phyloP scores from a whole-genome alignment of 164 flowering plant genomes.

The Akebia trifoliata region DNA sequence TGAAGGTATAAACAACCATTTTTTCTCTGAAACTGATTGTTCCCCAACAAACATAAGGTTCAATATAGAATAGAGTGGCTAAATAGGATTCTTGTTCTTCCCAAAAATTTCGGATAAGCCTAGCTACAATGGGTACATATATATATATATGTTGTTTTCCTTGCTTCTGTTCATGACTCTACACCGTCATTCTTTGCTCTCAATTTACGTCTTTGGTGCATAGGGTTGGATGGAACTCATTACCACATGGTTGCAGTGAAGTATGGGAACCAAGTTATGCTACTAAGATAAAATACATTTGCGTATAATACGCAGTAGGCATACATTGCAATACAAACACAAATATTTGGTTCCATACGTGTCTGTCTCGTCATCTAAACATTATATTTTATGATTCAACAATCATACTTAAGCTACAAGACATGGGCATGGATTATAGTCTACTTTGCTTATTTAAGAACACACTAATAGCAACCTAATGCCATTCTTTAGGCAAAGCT shows the following conservation, averaged over 20 bases:
- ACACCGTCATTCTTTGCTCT: too few species aligned
- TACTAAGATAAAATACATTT: background rate
- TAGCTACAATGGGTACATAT: too few species aligned
- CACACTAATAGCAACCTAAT: background rate
- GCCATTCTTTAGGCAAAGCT: background rate
- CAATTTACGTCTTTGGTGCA: background rate
- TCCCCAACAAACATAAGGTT: too few species aligned
- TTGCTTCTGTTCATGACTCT: too few species aligned
- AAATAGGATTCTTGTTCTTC: too few species aligned
- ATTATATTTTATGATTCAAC: slow-evolving; percentile 2
- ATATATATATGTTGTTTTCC: too few species aligned
- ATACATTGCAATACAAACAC: background rate
- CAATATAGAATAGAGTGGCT: too few species aligned
- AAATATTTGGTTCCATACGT: slow-evolving; percentile 5
- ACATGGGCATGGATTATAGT: background rate
- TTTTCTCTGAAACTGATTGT: too few species aligned
- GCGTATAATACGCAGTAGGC: background rate
- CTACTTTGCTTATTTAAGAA: background rate
- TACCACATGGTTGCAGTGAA: background rate
- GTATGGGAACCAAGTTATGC: background rate
- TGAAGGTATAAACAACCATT: too few species aligned
- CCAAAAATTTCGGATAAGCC: too few species aligned
- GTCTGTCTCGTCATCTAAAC: background rate
- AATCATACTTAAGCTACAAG: background rate
- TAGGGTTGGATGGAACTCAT: background rate